Conservation (phyloP, 352 stramenopile genomes). For the Thraustotheca clavata region DNA sequence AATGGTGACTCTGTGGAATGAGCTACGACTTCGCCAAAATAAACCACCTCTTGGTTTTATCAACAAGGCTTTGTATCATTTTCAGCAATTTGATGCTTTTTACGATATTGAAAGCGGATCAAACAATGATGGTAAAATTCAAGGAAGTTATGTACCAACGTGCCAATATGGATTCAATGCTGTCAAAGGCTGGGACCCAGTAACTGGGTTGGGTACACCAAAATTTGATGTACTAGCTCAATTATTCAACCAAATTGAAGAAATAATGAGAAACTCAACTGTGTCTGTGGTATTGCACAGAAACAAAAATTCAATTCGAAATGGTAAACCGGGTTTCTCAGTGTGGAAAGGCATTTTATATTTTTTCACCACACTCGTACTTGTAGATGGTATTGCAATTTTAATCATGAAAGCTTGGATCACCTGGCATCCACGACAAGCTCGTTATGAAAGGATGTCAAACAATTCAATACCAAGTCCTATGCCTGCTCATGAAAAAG, state of each 20-base stretch:
- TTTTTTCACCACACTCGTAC: not conserved
- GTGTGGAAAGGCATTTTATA: too few relatives aligned
- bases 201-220: conserved; percentile 72
- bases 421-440: not conserved
- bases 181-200: conserved; percentile 76
- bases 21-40: conserved; percentile 58
- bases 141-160: conserved; percentile 22
- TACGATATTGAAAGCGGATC: conserved; percentile 80
- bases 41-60: conserved; percentile 80
- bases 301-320: too few relatives aligned
- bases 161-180: conserved; percentile 79
- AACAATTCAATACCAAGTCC: too few relatives aligned
- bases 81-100: conserved; percentile 58
- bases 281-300: not conserved
- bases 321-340: too few relatives aligned
- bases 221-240: conserved; percentile 38
- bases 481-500: too few relatives aligned
- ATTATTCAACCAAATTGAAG: not conserved
- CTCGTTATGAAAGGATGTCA: not conserved
- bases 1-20: conserved; percentile 87
- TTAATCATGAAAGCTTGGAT: not conserved
- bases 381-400: not conserved
- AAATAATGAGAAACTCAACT: not conserved
- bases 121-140: conserved; percentile 45
- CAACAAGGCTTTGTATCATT: conserved; percentile 76